These are phyloP conservation scores for Sphaerulina populicola DNA, from an alignment of 2,329 filamentous ascomycete genomes.

Conservation along the genomic window DNA sequence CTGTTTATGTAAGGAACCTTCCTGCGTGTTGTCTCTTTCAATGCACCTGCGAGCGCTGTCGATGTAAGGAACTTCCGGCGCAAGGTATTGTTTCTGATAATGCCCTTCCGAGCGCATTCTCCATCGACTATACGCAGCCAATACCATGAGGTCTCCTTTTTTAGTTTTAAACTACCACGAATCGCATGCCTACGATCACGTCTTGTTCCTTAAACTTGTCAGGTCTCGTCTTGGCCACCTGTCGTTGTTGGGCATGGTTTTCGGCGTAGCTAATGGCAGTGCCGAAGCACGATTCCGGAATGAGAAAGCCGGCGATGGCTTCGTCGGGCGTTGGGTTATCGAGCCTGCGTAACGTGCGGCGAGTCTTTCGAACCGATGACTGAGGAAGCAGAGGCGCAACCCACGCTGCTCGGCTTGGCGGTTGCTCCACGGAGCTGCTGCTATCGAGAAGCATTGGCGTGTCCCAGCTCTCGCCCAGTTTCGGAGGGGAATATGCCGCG, in stretches of 20 bases:
- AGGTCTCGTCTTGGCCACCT: slow-evolving; percentile 34
- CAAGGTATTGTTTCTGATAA: background rate
- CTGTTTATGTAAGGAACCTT: too few species aligned
- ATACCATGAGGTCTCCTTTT: background rate
- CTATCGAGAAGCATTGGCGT: background rate
- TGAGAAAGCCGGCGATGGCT: slow-evolving; percentile 17
- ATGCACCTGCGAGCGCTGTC: too few species aligned
- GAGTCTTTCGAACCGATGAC: background rate
- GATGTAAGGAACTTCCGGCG: too few species aligned
- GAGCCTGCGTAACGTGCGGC: background rate
- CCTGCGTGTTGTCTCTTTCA: too few species aligned
- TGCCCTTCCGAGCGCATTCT: background rate
- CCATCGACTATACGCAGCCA: background rate
- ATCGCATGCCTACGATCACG: slow-evolving; percentile 38
- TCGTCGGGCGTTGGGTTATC: slow-evolving; percentile 7
- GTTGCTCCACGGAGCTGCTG: background rate
- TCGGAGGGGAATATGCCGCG: background rate
- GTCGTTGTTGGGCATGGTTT: slow-evolving; percentile 32
- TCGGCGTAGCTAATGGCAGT: slow-evolving; percentile 23
- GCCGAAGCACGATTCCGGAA: slow-evolving; percentile 20
- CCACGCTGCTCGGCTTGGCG: background rate
- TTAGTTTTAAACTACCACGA: slow-evolving; percentile 32
- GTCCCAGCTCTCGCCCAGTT: background rate
- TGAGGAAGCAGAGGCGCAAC: background rate
- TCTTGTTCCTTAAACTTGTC: slow-evolving; percentile 37